phyloP scores from a whole-genome alignment of 2,329 filamentous ascomycete species.

The Penicillium sp. region DNA sequence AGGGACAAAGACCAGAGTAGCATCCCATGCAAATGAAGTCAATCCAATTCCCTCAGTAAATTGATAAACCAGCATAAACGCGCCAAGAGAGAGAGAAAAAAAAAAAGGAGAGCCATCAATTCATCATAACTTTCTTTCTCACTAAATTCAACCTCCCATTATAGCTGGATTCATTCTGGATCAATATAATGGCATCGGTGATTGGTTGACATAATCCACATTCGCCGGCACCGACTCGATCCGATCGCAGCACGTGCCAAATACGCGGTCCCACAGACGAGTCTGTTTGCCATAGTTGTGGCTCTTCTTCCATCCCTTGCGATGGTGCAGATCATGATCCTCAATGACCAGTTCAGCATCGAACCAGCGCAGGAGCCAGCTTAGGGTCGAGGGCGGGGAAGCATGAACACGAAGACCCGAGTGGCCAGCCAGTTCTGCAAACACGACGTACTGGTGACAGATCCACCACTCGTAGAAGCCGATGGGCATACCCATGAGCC shows the following conservation, averaged over 20 bases:
- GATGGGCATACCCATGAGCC: constrained; percentile 20
- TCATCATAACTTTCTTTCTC: neutral
- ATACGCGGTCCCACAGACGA: constrained; percentile 22
- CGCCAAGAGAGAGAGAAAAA: too few relatives aligned
- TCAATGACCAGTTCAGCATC: constrained; percentile 23
- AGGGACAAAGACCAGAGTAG: too few relatives aligned
- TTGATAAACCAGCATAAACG: too few relatives aligned
- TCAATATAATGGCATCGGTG: constrained; percentile 20
- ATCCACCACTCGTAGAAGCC: constrained; percentile 26
- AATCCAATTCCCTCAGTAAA: too few relatives aligned
- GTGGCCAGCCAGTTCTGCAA: constrained; percentile 22
- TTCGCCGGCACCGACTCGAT: constrained; percentile 18
- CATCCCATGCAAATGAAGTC: too few relatives aligned
- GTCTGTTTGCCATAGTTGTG: constrained; percentile 25
- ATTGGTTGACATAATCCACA: constrained; percentile 20
- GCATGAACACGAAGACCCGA: constrained; percentile 21
- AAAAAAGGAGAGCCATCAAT: neutral
- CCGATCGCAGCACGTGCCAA: constrained; percentile 21
- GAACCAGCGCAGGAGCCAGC: constrained; percentile 16
- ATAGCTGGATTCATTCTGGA: too few relatives aligned
- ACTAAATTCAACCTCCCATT: neutral
- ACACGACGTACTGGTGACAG: constrained; percentile 22
- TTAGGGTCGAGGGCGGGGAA: constrained; percentile 17
- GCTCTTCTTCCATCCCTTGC: constrained; percentile 25
- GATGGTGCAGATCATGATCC: constrained; percentile 24